A percentile compares a stretch with the other conserved stretches of the same genome.
These are phyloP conservation scores for Chytridium lagenaria DNA, from an alignment of 371 early-diverging fungal genomes.

Conservation along the genomic window DNA sequence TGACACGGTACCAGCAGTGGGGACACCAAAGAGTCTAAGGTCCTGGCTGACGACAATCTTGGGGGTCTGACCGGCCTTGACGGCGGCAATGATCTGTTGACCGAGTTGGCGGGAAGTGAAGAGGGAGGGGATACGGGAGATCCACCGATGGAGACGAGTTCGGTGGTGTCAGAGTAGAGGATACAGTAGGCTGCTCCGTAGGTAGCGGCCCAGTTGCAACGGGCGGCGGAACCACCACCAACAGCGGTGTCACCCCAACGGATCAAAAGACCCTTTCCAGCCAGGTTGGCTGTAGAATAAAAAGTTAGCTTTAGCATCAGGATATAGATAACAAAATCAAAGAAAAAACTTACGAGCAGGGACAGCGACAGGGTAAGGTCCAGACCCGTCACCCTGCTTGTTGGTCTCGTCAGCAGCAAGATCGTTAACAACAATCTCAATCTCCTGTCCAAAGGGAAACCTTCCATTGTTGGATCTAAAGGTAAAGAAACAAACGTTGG, in stretches of 20 bases:
- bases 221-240: slow-evolving; percentile 1
- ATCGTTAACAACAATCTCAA: slow-evolving; percentile 14
- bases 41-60: neutral
- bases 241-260: slow-evolving; percentile 17
- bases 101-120: slow-evolving; percentile 22
- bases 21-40: slow-evolving; percentile 3
- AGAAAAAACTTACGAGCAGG: no score
- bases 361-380: neutral
- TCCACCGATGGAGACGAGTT: neutral
- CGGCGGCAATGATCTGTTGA: slow-evolving; percentile 34
- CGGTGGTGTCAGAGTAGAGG: slow-evolving; percentile 6
- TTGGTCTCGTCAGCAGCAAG: neutral
- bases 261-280: slow-evolving; percentile 10
- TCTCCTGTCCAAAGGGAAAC: neutral
- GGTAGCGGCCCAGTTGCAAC: neutral
- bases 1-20: slow-evolving; percentile 52
- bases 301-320: neutral
- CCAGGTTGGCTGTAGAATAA: slow-evolving; percentile 1
- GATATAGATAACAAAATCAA: no score
- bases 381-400: slow-evolving; percentile 2
- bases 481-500: no score
- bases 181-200: neutral
- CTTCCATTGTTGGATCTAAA: neutral
- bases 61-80: slow-evolving; percentile 48
- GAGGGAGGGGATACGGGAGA: slow-evolving; percentile 20